These are phyloP conservation scores for Spergularia marina DNA, from an alignment of 148 eudicot genomes.

Conservation along the genomic window DNA sequence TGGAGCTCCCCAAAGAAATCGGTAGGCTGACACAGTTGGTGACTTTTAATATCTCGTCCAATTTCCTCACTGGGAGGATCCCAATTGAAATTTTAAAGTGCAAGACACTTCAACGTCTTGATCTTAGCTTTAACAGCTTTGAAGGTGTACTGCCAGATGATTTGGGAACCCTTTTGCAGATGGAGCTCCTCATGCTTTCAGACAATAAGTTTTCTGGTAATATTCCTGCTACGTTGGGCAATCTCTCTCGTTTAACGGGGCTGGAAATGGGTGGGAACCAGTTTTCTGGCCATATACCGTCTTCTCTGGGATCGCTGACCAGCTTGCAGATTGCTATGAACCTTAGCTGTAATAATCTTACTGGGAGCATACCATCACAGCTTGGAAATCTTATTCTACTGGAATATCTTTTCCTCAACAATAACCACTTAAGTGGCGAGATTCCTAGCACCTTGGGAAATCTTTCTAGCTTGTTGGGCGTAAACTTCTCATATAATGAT, in stretches of 20 bases:
- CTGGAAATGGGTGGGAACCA: slow-evolving; percentile 88
- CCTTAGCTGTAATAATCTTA: slow-evolving; percentile 74
- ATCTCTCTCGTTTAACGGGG: slow-evolving; percentile 69
- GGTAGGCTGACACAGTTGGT: slow-evolving; percentile 62
- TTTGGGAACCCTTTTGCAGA: slow-evolving; percentile 63
- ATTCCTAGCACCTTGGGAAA: slow-evolving; percentile 79
- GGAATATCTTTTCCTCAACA: slow-evolving; percentile 66
- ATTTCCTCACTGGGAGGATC: slow-evolving; percentile 56
- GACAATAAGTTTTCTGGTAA: slow-evolving; percentile 69
- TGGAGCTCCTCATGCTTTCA: slow-evolving; percentile 84
- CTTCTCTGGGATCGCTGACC: slow-evolving; percentile 63
- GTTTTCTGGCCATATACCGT: slow-evolving; percentile 70
- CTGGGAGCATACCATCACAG: slow-evolving; percentile 75
- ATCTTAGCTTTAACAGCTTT: slow-evolving; percentile 73
- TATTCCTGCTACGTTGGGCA: slow-evolving; percentile 71
- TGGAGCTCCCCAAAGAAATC: slow-evolving; percentile 74
- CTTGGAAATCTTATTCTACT: slow-evolving; percentile 77
- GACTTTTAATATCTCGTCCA: slow-evolving; percentile 75
- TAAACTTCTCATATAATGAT: slow-evolving; percentile 79
- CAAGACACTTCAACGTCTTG: slow-evolving; percentile 87
- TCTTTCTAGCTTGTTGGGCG: slow-evolving; percentile 71
- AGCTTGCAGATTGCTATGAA: slow-evolving; percentile 84
- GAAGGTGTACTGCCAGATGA: slow-evolving; percentile 52
- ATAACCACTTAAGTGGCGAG: slow-evolving; percentile 79
- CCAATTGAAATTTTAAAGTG: slow-evolving; percentile 68